These are phyloP conservation scores for Penicillium macrosclerotiorum DNA, from an alignment of 495 filamentous ascomycete species.

Conservation along the genomic window DNA sequence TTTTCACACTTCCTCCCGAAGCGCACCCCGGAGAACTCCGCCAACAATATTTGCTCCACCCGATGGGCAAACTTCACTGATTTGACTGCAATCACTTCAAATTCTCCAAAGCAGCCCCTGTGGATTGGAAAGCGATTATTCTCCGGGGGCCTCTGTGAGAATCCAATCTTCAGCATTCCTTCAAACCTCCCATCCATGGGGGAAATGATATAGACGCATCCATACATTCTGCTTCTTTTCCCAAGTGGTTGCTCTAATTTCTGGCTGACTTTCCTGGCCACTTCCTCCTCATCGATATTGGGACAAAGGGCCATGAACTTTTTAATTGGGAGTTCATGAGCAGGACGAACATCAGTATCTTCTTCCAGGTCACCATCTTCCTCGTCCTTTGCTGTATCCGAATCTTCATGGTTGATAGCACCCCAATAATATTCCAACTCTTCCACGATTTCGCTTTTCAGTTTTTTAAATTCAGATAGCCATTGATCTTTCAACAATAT, in stretches of 20 bases:
- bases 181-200: background rate
- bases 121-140: no score
- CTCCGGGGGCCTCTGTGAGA: no score
- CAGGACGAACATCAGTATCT: no score
- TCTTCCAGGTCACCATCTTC: background rate
- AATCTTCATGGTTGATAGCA: no score
- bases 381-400: background rate
- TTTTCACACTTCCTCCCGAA: no score
- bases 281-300: background rate
- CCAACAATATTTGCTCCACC: background rate
- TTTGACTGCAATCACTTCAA: background rate
- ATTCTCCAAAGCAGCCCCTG: background rate
- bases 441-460: no score
- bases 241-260: background rate
- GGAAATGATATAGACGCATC: constrained; percentile 1
- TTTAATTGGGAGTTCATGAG: background rate
- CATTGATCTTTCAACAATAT: no score
- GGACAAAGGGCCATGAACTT: no score
- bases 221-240: background rate
- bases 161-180: constrained; percentile 1
- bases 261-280: background rate
- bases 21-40: background rate
- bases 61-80: background rate
- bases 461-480: no score
- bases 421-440: no score